Conservation (phyloP, 2,329 filamentous ascomycete genomes). For the Septoria linicola region DNA sequence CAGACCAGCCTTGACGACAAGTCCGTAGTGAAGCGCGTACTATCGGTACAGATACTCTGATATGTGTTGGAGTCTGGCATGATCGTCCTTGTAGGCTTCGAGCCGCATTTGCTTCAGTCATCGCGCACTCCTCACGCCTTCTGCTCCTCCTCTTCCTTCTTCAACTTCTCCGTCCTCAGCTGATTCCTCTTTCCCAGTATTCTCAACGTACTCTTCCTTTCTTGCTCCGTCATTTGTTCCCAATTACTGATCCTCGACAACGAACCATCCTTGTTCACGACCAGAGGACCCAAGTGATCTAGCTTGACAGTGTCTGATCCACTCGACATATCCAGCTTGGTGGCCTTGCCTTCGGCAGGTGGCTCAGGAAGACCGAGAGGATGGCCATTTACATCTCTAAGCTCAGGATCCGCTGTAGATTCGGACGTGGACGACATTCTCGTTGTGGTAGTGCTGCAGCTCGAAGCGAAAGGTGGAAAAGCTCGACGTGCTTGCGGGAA, state of each 20-base stretch:
- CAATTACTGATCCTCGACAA: slow-evolving; percentile 72
- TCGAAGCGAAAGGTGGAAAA: slow-evolving; percentile 10
- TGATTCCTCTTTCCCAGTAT: slow-evolving; percentile 69
- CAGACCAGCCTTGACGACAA: too few relatives aligned
- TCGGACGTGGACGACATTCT: slow-evolving; percentile 1
- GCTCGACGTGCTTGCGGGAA: slow-evolving; percentile 4
- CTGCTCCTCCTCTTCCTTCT: slow-evolving; percentile 38
- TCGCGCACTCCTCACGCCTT: neutral
- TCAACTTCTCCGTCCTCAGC: slow-evolving; percentile 58
- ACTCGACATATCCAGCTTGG: slow-evolving; percentile 37
- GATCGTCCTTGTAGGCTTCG: too few relatives aligned
- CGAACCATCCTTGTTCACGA: slow-evolving; percentile 71
- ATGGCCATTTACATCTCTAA: neutral
- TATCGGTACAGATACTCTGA: too few relatives aligned
- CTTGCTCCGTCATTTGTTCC: slow-evolving; percentile 67
- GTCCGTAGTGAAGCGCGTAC: too few relatives aligned
- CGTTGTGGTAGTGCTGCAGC: neutral
- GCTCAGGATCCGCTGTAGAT: neutral
- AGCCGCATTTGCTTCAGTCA: too few relatives aligned
- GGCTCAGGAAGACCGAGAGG: slow-evolving; percentile 29
- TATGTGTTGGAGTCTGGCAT: too few relatives aligned
- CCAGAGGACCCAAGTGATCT: slow-evolving; percentile 69
- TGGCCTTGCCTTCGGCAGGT: slow-evolving; percentile 33
- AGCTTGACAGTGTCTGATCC: slow-evolving; percentile 53
- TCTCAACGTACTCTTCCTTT: slow-evolving; percentile 65